A percentile compares a stretch with the other conserved stretches of the same genome.
Evolutionary conservation across 176 grass and related monocot genomes (phyloP).

Genomic region (Echinochloa phyllopogon): DNA sequence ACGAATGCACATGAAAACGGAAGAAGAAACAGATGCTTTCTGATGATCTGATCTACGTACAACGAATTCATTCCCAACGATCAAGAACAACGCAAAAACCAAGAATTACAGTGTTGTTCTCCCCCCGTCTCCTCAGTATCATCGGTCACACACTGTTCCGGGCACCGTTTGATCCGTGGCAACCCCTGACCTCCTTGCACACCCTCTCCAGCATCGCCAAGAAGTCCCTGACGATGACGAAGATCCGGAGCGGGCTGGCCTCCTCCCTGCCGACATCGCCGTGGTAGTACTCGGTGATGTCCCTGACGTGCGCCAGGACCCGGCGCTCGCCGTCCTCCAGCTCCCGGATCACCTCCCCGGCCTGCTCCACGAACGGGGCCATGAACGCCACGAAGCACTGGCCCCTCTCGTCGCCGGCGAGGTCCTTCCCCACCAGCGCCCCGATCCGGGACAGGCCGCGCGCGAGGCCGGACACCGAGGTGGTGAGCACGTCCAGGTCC

Average conservation of each 20-base stretch:
- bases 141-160: slow-evolving; percentile 32
- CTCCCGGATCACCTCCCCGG: slow-evolving; percentile 69
- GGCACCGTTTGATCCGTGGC: slow-evolving; percentile 49
- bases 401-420: slow-evolving; percentile 38
- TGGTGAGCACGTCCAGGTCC: slow-evolving; percentile 84
- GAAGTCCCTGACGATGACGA: slow-evolving; percentile 96
- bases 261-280: slow-evolving; percentile 88
- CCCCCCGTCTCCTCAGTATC: background rate
- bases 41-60: no score
- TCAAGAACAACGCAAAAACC: slow-evolving; percentile 36
- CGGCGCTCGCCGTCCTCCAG: slow-evolving; percentile 67
- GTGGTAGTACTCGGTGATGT: slow-evolving; percentile 96
- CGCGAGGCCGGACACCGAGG: slow-evolving; percentile 67
- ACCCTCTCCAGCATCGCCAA: slow-evolving; percentile 80
- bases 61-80: slow-evolving; percentile 17
- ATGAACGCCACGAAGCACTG: slow-evolving; percentile 60
- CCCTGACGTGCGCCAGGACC: slow-evolving; percentile 79
- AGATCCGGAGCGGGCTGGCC: slow-evolving; percentile 80
- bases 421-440: slow-evolving; percentile 46
- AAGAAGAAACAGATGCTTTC: background rate
- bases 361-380: slow-evolving; percentile 60
- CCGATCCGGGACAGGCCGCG: slow-evolving; percentile 65
- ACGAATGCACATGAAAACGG: background rate
- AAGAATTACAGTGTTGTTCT: slow-evolving; percentile 40
- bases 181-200: slow-evolving; percentile 72